Percentiles rank a stretch among this genome's conserved stretches.
Conservation (phyloP, 345 rosid genomes). For the Clarkia xantiana region DNA sequence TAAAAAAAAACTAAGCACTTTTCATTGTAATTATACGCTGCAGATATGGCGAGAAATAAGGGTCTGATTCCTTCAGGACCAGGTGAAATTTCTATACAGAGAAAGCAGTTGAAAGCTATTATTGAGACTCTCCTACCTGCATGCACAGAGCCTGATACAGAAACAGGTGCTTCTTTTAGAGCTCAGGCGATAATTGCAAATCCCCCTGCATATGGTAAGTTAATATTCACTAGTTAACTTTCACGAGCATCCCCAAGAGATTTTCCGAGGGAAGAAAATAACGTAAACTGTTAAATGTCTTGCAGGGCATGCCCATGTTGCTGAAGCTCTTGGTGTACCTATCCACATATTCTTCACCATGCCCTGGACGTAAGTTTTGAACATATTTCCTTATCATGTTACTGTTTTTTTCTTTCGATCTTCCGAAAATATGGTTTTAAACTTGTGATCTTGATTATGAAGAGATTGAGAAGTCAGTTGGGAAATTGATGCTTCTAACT, state of each 20-base stretch:
- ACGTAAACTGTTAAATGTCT: constrained; percentile 5
- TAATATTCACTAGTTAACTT: neutral
- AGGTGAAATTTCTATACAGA: constrained; percentile 73
- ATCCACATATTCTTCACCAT: constrained; percentile 98
- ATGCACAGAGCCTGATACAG: constrained; percentile 73
- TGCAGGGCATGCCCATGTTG: constrained; percentile 93
- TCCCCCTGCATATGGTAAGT: constrained; percentile 92
- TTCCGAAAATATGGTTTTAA: no score
- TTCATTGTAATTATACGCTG: constrained; percentile 9
- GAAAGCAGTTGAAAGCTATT: constrained; percentile 87
- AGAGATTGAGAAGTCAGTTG: no score
- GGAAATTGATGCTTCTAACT: no score
- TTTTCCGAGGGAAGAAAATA: neutral
- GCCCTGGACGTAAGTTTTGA: constrained; percentile 98
- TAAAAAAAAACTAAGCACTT: neutral
- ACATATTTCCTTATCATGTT: neutral
- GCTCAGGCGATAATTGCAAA: constrained; percentile 98
- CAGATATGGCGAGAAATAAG: constrained; percentile 96
- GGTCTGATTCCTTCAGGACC: constrained; percentile 95
- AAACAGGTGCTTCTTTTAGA: constrained; percentile 57
- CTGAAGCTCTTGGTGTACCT: constrained; percentile 95
- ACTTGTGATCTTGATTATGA: no score
- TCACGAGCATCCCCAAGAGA: no score
- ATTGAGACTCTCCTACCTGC: constrained; percentile 95
- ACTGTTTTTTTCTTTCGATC: neutral